Evolutionary conservation across 129 eudicot species (phyloP).

Genomic region (Flaveria robusta): DNA sequence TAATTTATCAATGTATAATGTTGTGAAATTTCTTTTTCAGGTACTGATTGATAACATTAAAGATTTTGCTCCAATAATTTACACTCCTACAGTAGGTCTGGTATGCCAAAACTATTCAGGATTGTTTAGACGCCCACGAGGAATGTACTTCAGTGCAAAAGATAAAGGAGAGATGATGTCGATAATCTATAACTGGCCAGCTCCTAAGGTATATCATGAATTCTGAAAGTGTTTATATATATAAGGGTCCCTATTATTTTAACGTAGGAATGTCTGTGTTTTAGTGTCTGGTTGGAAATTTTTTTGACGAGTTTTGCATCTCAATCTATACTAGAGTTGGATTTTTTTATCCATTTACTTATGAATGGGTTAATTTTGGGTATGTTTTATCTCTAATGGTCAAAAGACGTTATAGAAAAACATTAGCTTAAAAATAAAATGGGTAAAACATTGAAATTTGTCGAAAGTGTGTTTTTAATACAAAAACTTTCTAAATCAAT

Average conservation of each 20-base stretch:
- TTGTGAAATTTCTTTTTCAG: conserved; percentile 36
- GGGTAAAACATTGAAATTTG: neutral
- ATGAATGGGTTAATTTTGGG: neutral
- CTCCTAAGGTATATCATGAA: conserved; percentile 57
- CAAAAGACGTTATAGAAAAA: neutral
- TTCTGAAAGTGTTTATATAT: conserved; percentile 16
- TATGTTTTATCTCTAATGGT: neutral
- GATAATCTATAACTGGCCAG: conserved; percentile 97
- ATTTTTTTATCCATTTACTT: neutral
- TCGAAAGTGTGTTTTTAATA: neutral
- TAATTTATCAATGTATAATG: conserved; percentile 13
- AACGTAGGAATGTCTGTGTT: neutral
- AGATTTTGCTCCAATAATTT: conserved; percentile 94
- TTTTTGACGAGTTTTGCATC: neutral
- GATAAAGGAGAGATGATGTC: conserved; percentile 99
- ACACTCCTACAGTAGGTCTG: conserved; percentile 98
- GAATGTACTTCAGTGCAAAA: conserved; percentile 99
- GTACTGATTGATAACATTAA: conserved; percentile 92
- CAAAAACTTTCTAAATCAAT: neutral
- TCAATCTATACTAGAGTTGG: conserved; percentile 8
- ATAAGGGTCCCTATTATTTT: neutral
- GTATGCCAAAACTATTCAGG: conserved; percentile 99
- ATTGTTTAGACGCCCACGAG: conserved; percentile 98
- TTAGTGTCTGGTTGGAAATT: neutral
- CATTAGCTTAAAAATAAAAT: neutral